phyloP scores from a whole-genome alignment of 2,329 filamentous ascomycete species.

The Penicillium hesseltinei region DNA sequence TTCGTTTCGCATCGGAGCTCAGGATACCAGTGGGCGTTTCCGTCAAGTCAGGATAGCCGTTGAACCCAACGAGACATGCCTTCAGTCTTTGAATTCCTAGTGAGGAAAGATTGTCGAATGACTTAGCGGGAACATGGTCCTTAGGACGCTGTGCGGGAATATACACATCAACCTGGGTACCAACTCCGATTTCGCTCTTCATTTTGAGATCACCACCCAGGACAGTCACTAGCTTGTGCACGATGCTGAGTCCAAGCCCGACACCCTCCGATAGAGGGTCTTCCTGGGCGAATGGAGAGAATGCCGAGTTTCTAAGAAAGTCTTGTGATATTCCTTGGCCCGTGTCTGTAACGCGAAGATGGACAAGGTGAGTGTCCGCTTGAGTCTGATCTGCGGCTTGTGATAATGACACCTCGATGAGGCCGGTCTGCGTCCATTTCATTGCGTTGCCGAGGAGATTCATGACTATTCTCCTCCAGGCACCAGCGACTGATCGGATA shows the following conservation, averaged over 20 bases:
- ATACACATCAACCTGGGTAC: conserved; percentile 32
- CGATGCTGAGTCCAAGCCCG: conserved; percentile 63
- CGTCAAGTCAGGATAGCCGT: conserved; percentile 24
- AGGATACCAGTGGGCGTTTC: conserved; percentile 23
- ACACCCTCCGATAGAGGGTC: conserved; percentile 58
- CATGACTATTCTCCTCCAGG: conserved; percentile 38
- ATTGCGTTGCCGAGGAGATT: conserved; percentile 39
- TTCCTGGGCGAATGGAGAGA: conserved; percentile 63
- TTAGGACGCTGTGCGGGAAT: conserved; percentile 23
- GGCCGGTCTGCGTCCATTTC: conserved; percentile 37
- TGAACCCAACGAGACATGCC: conserved; percentile 30
- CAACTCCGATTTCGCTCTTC: conserved; percentile 38
- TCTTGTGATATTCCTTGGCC: conserved; percentile 62
- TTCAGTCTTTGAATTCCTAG: background rate
- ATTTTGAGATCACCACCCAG: conserved; percentile 58
- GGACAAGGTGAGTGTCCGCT: conserved; percentile 17
- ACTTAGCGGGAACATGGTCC: no score
- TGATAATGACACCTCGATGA: conserved; percentile 32
- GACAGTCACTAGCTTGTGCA: conserved; percentile 56
- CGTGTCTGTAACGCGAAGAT: conserved; percentile 57
- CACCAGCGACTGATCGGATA: conserved; percentile 30
- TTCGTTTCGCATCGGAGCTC: conserved; percentile 29
- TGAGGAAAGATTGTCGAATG: background rate
- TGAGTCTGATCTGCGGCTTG: conserved; percentile 10
- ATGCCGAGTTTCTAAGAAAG: conserved; percentile 58